Base-by-base conservation (phyloP, 2,329 filamentous ascomycete species). In the Aspergillus costaricaensis region DNA sequence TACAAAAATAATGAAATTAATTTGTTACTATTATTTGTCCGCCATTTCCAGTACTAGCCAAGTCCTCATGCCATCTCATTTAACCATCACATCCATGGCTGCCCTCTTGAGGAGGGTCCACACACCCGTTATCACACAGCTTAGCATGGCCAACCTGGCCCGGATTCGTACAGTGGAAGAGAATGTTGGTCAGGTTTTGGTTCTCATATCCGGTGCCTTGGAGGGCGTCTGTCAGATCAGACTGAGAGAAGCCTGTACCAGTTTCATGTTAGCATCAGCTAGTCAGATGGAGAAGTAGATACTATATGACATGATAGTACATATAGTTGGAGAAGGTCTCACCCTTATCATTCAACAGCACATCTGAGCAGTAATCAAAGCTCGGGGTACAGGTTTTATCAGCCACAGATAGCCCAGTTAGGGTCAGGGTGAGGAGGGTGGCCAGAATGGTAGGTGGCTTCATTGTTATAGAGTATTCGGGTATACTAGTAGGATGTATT, bases 121-220 rank as follows among this genome's bases (percentile, higher is more conserved):
- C 61, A 65, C 72, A 75, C 36, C 71, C 72, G 44, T 62, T 68
- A 6, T 44, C 19, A 62, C 73, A 75, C 2, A 73, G 57, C 67
- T 74, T 72, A 1, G 72, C 63, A 54, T 74, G 72, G 1, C 73
- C 73, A 19, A 75, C 67, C 21, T 64, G 62, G 0, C 73, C 73
- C 2, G 73, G 73, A 48, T 75, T 75, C 59, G 62, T 75, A 64
- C 73, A 75, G 49, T 75, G 73, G 56, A 72, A 74, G 2, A 75
- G 65, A n/a, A 75, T 58, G 19, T 72, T 69, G 25, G 69, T 65
- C 14, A 74, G 6, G 12, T 68, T 64, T 38, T 69, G 65, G 1
- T 67, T 67, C 55, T 70, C 70, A 14, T 70, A 59, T 17, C 70
- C 72, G 0, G 67, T 65, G 4, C 68, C 71, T 19, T 72, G 69